These are phyloP conservation scores for Monosporascus sp. DNA, from an alignment of 2,329 filamentous ascomycete species.

Conservation along the genomic window DNA sequence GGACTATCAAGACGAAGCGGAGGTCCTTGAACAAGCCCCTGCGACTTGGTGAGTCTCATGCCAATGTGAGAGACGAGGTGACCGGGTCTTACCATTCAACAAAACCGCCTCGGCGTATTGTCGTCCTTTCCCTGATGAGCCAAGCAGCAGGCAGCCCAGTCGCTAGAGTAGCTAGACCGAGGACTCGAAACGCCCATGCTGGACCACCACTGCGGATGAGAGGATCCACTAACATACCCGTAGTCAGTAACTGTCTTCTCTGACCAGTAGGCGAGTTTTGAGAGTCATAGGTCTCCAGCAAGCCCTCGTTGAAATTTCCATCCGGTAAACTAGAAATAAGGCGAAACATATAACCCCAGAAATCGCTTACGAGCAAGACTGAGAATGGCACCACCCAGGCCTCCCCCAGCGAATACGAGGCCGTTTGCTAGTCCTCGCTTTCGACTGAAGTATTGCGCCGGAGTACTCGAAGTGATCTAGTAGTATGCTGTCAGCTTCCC, in stretches of 20 bases:
- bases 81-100: slow-evolving; percentile 41
- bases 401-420: slow-evolving; percentile 38
- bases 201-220: slow-evolving; percentile 37
- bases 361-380: slow-evolving; percentile 26
- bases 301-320: too few species aligned
- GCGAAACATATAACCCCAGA: too few species aligned
- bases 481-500: background rate
- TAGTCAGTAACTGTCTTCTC: too few species aligned
- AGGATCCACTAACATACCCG: slow-evolving; percentile 22
- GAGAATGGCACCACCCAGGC: slow-evolving; percentile 42
- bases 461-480: slow-evolving; percentile 36
- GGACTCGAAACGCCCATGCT: slow-evolving; percentile 47
- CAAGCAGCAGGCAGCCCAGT: slow-evolving; percentile 53
- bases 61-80: background rate
- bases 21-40: slow-evolving; percentile 27
- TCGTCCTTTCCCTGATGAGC: slow-evolving; percentile 43
- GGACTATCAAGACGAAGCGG: slow-evolving; percentile 47
- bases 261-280: too few species aligned
- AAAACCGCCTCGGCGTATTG: slow-evolving; percentile 32
- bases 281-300: too few species aligned
- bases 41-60: background rate
- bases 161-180: slow-evolving; percentile 45
- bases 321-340: too few species aligned
- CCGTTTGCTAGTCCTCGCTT: slow-evolving; percentile 44
- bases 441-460: slow-evolving; percentile 42